Evolutionary conservation across 108 stramenopile genomes (phyloP).

Genomic region (Fragilariopsis cylindrus): DNA sequence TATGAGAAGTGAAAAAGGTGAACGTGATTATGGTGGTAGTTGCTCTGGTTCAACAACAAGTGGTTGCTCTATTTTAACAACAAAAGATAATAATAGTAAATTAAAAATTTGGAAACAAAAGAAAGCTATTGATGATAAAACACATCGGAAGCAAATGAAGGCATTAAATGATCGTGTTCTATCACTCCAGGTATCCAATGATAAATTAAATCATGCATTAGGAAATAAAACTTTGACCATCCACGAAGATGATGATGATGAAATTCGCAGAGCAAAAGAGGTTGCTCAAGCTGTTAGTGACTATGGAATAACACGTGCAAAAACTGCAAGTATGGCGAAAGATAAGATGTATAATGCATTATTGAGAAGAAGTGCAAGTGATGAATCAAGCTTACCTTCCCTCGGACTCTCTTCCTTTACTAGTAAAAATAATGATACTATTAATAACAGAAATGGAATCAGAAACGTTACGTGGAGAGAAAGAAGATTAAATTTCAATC

Average conservation of each 20-base stretch:
- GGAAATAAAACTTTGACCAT: background rate
- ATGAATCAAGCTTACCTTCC: no score
- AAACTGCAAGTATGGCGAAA: no score
- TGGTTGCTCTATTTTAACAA: background rate
- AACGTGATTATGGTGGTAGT: background rate
- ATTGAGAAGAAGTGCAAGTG: no score
- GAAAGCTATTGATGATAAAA: background rate
- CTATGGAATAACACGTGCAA: background rate
- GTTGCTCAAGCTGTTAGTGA: background rate
- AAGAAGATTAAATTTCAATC: no score
- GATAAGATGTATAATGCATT: no score
- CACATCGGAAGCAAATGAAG: background rate
- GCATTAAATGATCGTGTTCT: background rate
- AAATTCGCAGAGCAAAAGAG: background rate
- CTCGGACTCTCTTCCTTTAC: no score
- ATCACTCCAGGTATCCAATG: background rate
- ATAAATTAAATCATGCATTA: background rate
- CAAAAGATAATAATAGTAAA: background rate
- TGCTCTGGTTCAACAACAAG: background rate
- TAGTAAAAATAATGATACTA: no score
- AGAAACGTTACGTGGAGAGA: no score
- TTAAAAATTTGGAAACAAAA: constrained; percentile 5
- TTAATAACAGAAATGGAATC: no score
- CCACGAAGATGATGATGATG: constrained; percentile 7
- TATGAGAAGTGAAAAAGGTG: background rate